Evolutionary conservation across 164 flowering plant genomes (phyloP).

Genomic region (Magnolia kwangsiensis): DNA sequence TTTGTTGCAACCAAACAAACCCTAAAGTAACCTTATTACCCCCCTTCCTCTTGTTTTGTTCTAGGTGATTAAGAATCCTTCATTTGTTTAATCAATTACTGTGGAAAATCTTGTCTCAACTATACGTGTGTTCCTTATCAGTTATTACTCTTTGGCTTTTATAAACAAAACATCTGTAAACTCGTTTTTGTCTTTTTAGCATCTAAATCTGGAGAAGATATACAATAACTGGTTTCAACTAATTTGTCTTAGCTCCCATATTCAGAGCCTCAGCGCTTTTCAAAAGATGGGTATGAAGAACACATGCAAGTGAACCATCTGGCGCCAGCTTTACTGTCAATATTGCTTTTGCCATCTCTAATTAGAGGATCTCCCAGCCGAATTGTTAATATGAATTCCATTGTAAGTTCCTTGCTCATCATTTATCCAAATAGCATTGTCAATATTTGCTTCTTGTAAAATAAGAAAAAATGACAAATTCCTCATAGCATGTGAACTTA

Average conservation of each 20-base stretch:
- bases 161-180: background rate
- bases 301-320: conserved; percentile 99
- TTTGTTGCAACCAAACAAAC: too few species aligned
- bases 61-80: background rate
- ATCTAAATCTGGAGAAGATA: background rate
- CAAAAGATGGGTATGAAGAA: conserved; percentile 86
- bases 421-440: background rate
- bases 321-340: conserved; percentile 89
- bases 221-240: background rate
- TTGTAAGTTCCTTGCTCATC: conserved; percentile 34
- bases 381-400: conserved; percentile 82
- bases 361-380: conserved; percentile 93
- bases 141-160: background rate
- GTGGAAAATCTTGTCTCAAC: background rate
- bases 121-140: background rate
- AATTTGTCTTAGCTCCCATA: conserved; percentile 13
- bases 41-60: background rate
- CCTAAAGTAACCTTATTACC: too few species aligned
- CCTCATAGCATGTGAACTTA: background rate
- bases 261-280: conserved; percentile 77
- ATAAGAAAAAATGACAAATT: background rate
- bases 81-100: background rate
- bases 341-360: conserved; percentile 89
- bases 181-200: background rate
- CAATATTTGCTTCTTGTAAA: background rate